A percentile compares a stretch with the other conserved stretches of the same genome.
These are phyloP conservation scores for Myxozyma sirexii DNA, from an alignment of 805 yeast genomes.

Conservation along the genomic window DNA sequence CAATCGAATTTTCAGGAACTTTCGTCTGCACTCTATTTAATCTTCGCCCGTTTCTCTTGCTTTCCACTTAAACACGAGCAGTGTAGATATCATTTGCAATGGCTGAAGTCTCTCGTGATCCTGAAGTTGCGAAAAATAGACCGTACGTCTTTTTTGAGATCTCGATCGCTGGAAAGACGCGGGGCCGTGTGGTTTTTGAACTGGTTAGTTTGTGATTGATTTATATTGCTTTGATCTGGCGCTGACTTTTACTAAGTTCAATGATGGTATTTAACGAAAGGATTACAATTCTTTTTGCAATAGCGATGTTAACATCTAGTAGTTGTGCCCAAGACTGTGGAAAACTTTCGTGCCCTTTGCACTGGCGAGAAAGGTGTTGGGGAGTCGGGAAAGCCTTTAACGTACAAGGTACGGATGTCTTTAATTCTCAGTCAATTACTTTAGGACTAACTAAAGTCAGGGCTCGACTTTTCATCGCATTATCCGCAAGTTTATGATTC, in stretches of 20 bases:
- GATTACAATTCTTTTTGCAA: slow-evolving; percentile 49
- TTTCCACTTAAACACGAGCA: neutral
- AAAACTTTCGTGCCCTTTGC: slow-evolving; percentile 84
- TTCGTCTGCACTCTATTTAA: neutral
- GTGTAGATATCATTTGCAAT: neutral
- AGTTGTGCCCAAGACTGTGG: slow-evolving; percentile 87
- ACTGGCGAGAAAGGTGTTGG: slow-evolving; percentile 83
- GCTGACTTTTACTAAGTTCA: slow-evolving; percentile 2
- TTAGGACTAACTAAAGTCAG: too few species aligned
- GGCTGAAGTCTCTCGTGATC: slow-evolving; percentile 9
- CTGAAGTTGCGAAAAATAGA: slow-evolving; percentile 29
- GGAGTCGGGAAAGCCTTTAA: slow-evolving; percentile 62
- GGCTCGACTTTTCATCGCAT: slow-evolving; percentile 90
- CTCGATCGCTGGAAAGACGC: slow-evolving; percentile 65
- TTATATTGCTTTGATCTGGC: neutral
- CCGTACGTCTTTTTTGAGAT: slow-evolving; percentile 77
- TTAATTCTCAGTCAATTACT: too few species aligned
- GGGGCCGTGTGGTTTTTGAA: slow-evolving; percentile 80
- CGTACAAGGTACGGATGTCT: slow-evolving; percentile 51
- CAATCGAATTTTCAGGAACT: slow-evolving; percentile 17
- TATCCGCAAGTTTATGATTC: slow-evolving; percentile 79
- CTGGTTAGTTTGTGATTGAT: slow-evolving; percentile 47
- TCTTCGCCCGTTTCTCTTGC: neutral
- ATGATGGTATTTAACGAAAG: slow-evolving; percentile 10
- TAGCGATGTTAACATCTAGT: slow-evolving; percentile 83